These are phyloP conservation scores for Pichia norvegensis DNA, from an alignment of 1,139 yeast species.

Conservation along the genomic window DNA sequence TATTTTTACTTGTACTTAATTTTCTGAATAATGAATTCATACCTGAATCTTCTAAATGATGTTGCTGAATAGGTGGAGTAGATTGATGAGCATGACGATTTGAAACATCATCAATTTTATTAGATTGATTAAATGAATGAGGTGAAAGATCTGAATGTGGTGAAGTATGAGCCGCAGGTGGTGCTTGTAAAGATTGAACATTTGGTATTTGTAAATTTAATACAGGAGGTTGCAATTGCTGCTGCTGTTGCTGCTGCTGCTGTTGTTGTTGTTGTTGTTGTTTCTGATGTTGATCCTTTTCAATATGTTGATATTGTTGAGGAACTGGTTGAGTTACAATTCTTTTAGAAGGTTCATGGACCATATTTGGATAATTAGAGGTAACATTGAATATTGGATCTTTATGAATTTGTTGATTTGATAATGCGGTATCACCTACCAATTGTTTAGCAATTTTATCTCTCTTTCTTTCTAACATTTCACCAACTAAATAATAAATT, in stretches of 20 bases:
- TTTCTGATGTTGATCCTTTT: not conserved
- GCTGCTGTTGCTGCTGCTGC: conserved; percentile 1
- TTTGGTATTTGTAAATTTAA: conserved; percentile 6
- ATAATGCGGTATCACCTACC: conserved; percentile 16
- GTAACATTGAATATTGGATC: conserved; percentile 12
- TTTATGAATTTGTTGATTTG: conserved; percentile 10
- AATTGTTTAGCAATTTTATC: conserved; percentile 34
- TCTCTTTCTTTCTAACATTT: conserved; percentile 65
- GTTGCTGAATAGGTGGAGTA: conserved; percentile 4
- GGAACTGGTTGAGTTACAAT: conserved; percentile 18
- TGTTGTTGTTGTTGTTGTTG: conserved; percentile 1
- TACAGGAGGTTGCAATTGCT: conserved; percentile 2
- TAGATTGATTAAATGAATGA: conserved; percentile 9
- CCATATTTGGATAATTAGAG: conserved; percentile 13
- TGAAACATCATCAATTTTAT: conserved; percentile 2
- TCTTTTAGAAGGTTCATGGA: conserved; percentile 16
- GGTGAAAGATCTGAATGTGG: conserved; percentile 13
- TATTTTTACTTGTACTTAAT: conserved; percentile 21
- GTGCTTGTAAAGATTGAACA: conserved; percentile 5
- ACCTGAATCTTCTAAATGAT: conserved; percentile 21
- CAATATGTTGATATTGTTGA: conserved; percentile 15
- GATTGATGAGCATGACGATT: not conserved
- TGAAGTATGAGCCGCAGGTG: conserved; percentile 16
- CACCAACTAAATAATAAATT: conserved; percentile 78
- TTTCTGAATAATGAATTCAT: conserved; percentile 29